Conservation (phyloP, 2,329 filamentous ascomycete genomes). For the Hypoxylon sp. region DNA sequence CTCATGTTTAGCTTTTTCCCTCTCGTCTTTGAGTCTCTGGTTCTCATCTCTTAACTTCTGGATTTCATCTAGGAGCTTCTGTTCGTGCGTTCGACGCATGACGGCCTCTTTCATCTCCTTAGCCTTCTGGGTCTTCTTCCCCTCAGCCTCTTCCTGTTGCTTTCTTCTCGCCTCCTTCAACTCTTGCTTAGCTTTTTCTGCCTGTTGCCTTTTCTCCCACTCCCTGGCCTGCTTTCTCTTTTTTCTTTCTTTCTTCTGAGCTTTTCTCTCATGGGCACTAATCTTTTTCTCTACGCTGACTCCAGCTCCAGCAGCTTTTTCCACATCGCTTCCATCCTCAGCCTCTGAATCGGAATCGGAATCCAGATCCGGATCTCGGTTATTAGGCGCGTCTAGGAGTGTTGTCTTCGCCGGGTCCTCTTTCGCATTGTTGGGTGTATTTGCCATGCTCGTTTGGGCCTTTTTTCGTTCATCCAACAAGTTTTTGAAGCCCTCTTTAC, state of each 20-base stretch:
- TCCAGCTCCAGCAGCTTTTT: background rate
- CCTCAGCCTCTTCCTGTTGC: slow-evolving; percentile 18
- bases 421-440: background rate
- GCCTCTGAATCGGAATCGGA: background rate
- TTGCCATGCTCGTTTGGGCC: background rate
- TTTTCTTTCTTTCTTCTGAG: slow-evolving; percentile 20
- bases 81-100: background rate
- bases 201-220: slow-evolving; percentile 23
- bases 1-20: background rate
- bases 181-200: slow-evolving; percentile 15
- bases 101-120: background rate
- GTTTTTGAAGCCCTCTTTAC: background rate
- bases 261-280: slow-evolving; percentile 7
- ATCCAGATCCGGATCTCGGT: background rate
- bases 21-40: background rate
- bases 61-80: background rate
- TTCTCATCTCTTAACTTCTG: background rate
- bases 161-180: slow-evolving; percentile 28
- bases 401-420: background rate
- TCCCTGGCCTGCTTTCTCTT: slow-evolving; percentile 12
- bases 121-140: slow-evolving; percentile 5
- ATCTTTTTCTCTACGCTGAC: background rate
- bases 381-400: background rate
- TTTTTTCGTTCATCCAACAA: background rate
- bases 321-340: background rate